A percentile compares a stretch with the other conserved stretches of the same genome.
phyloP scores from a whole-genome alignment of 257 asterid genomes.

The Anisodus acutangulus region DNA sequence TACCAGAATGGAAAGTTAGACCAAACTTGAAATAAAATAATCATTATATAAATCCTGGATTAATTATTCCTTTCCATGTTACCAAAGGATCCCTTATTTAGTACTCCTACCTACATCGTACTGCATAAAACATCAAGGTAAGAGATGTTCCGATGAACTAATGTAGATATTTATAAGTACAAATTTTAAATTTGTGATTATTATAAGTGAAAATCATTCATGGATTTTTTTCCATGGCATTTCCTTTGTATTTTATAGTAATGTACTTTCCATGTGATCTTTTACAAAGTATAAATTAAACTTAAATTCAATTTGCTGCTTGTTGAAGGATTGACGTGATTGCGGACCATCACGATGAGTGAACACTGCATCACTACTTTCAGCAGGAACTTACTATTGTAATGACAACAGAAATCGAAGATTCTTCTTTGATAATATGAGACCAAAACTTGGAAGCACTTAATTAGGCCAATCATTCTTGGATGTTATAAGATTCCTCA shows the following conservation, averaged over 20 bases:
- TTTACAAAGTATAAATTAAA: background rate
- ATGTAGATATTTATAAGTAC: background rate
- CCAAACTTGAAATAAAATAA: background rate
- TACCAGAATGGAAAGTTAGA: background rate
- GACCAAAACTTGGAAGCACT: background rate
- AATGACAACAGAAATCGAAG: background rate
- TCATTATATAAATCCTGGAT: background rate
- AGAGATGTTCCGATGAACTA: background rate
- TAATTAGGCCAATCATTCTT: background rate
- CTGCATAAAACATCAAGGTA: conserved; percentile 5
- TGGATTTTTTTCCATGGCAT: background rate
- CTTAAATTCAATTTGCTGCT: background rate
- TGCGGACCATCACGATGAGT: background rate
- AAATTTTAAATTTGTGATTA: background rate
- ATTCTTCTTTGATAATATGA: background rate
- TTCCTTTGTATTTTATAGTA: background rate
- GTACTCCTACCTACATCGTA: background rate
- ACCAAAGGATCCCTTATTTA: background rate
- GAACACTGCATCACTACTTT: background rate
- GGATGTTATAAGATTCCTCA: conserved; percentile 6
- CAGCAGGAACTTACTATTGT: background rate
- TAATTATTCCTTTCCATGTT: background rate
- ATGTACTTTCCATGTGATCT: background rate
- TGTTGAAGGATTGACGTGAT: background rate
- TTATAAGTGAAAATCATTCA: background rate